Base-by-base conservation (phyloP, 176 grass and related monocot species). In the Aegilops umbellulata region DNA sequence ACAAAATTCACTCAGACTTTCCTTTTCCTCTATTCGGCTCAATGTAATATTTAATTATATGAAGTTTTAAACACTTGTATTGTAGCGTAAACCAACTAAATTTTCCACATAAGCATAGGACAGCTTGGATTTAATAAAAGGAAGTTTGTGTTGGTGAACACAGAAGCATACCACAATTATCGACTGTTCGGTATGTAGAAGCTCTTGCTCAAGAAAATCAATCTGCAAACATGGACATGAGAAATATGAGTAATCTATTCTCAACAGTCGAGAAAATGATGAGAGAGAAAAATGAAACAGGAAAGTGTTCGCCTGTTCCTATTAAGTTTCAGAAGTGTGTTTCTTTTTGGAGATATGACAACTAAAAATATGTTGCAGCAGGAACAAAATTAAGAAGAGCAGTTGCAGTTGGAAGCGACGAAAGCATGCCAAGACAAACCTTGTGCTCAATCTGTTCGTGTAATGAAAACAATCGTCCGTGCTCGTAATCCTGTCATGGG, bases 361-460 rank as follows among this genome's bases (percentile, higher is more conserved):
- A 20, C 1, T 13, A 42, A 62, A 90, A 90, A 86, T 1, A 5
- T 24, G 10, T 31, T 14, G n/a, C 31, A 58, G 32, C 60, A 83
- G 61, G 46, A 82, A 75, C 55, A 67, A 67, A 85, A 67, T 32
- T 46, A n/a, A 22, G 2, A 31, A 78, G 30, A 85, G n/a, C 62
- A 15, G 57, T 85, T 89, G 76, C 23, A 83, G 10, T 64, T 79
- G 46, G 36, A 17, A 31, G 14, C 69, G 26, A 46, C 1, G 16
- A 46, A 87, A 39, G 29, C 60, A 84, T 87, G 46, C 6, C 31
- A 60, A 70, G 31, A 46, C 57, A 24, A 66, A 95, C 95, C 91
- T 95, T 98, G 77, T 95, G 91, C 75, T 92, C 81, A 90, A 93
- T 98, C 87, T 98, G 95, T 89, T 98, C 93, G 29, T 82, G 69